Evolutionary conservation across 2,329 filamentous ascomycete species (phyloP), one percentile per base, ranked within the genome.

Genomic region (Grosmannia penicillata): DNA sequence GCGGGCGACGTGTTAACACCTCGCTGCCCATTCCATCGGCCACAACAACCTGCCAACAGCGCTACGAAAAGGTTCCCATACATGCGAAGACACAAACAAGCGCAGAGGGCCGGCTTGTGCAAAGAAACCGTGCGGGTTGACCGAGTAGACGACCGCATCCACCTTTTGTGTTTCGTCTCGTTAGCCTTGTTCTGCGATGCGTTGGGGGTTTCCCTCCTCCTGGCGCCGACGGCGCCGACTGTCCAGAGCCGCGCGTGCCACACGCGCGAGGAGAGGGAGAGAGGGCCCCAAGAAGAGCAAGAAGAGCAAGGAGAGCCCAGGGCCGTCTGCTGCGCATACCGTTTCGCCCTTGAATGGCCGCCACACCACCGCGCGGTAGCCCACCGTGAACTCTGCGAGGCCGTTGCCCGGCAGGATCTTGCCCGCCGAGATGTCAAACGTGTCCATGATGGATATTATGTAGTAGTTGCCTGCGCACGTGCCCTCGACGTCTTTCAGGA

Each of bases 271-370:
- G 11, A 13, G n/a, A n/a, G n/a, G n/a, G n/a, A 27, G 24, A 25
- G 24, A 25, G 7, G 24, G 24, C 24, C 8, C 29, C 29, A 33
- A 21, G 18, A 18, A 15, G 18, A 11, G 30, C 30, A 14, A 11
- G 7, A 11, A n/a, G 8, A 23, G 22, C 21, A 17, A 7, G 22
- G 33, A 13, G n/a, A 25, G 22, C 14, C 9, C 7, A 15, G 11
- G 27, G 26, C 15, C 7, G 3, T 11, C 14, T 14, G 6, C 24
- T 13, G 6, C 19, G 35, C 38, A 27, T 38, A 93, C 91, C 58
- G 91, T 93, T 70, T 98, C 91, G 53, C 91, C 89, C 61, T 91
- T 89, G 68, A 96, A 98, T 10, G 91, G 91, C 53, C 89, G 76
- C 89, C 89, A 98, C 41, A 98, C 85, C 43, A 98, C 89, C 38